Evolutionary conservation across 768 basidiomycete species (phyloP).

Genomic region (Russula sp.): DNA sequence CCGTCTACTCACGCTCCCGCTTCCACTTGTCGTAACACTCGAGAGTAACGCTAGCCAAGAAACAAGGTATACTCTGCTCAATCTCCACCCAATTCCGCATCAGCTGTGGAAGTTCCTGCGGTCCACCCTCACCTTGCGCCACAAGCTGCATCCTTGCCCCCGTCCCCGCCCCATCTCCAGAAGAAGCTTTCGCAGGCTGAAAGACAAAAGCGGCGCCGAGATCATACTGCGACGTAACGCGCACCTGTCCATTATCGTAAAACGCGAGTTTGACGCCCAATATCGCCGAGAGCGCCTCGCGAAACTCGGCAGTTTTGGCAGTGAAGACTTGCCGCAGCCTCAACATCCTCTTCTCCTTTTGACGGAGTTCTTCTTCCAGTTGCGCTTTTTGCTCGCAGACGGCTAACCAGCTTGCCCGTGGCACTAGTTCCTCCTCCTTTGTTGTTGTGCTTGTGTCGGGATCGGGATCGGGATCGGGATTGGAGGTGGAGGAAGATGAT

Average conservation of each 20-base stretch:
- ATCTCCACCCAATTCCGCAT: slow-evolving; percentile 85
- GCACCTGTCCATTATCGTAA: slow-evolving; percentile 85
- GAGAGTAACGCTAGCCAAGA: slow-evolving; percentile 83
- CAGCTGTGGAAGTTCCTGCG: slow-evolving; percentile 67
- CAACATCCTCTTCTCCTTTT: slow-evolving; percentile 79
- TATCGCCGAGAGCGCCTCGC: slow-evolving; percentile 84
- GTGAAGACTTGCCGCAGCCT: slow-evolving; percentile 84
- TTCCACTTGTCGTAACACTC: slow-evolving; percentile 84
- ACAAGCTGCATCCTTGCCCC: slow-evolving; percentile 66
- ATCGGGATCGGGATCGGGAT: slow-evolving; percentile 3
- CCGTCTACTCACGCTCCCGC: slow-evolving; percentile 32
- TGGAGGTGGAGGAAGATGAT: slow-evolving; percentile 18
- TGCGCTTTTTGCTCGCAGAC: slow-evolving; percentile 66
- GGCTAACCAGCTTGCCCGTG: slow-evolving; percentile 76
- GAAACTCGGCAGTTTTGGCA: slow-evolving; percentile 85
- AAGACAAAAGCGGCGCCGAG: slow-evolving; percentile 86
- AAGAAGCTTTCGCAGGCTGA: slow-evolving; percentile 44
- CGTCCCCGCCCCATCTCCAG: slow-evolving; percentile 31
- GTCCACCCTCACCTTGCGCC: slow-evolving; percentile 70
- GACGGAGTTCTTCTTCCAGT: slow-evolving; percentile 58
- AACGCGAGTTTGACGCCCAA: slow-evolving; percentile 91
- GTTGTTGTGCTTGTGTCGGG: slow-evolving; percentile 26
- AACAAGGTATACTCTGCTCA: slow-evolving; percentile 84
- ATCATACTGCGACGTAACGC: slow-evolving; percentile 89
- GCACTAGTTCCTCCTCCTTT: slow-evolving; percentile 47